These are phyloP conservation scores for Thelonectria olida DNA, from an alignment of 2,329 filamentous ascomycete genomes.

Conservation along the genomic window DNA sequence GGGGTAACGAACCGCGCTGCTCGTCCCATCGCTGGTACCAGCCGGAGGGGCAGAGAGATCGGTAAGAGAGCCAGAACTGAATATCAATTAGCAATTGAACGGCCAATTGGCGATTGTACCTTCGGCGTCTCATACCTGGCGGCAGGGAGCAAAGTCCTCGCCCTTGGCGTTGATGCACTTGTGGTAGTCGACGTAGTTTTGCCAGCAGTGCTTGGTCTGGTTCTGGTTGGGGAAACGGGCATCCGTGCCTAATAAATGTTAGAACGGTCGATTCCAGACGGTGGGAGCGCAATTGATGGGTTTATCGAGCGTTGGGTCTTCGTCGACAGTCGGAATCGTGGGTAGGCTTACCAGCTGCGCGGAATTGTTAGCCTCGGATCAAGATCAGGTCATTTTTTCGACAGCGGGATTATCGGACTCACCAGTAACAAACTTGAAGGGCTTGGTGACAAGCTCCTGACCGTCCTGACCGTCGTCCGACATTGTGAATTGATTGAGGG, in stretches of 20 bases:
- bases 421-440: constrained; percentile 99
- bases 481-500: constrained; percentile 71
- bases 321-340: constrained; percentile 27
- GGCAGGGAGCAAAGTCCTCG: constrained; percentile 97
- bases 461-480: constrained; percentile 77
- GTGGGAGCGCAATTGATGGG: constrained; percentile 37
- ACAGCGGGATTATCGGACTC: constrained; percentile 59
- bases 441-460: constrained; percentile 86
- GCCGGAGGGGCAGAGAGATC: constrained; percentile 93
- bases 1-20: constrained; percentile 79
- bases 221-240: constrained; percentile 99
- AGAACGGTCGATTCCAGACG: constrained; percentile 26
- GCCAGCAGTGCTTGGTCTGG: constrained; percentile 99
- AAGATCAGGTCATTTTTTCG: constrained; percentile 48
- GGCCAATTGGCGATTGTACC: background rate
- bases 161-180: constrained; percentile 99
- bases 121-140: constrained; percentile 71
- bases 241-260: constrained; percentile 79
- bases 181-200: constrained; percentile 99
- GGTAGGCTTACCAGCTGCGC: constrained; percentile 55
- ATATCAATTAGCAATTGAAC: constrained; percentile 29
- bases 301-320: constrained; percentile 34
- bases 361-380: constrained; percentile 53
- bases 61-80: constrained; percentile 96
- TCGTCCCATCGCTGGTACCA: constrained; percentile 98